Base-by-base conservation (phyloP, 2,329 filamentous ascomycete species). In the Orbilia oligospora region DNA sequence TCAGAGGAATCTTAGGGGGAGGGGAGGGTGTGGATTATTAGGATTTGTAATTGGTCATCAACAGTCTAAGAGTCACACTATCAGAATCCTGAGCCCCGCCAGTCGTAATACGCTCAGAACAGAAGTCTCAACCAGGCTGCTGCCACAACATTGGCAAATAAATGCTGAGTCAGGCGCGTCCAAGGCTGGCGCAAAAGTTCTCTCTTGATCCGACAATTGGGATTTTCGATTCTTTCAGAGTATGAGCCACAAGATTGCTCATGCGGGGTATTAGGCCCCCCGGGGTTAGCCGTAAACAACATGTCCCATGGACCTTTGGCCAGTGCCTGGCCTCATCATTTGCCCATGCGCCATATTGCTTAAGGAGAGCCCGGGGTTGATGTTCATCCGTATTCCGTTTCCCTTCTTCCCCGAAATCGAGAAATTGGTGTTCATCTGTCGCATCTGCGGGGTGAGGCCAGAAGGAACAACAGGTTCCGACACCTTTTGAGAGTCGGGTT, bases 321-420 rank as follows among this genome's bases (percentile, higher is more conserved):
- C 66, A 41, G 55, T 76, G 65, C 66, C 41, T 51, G 72, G 66
- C 55, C 72, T 61, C 30, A 71, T 69, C 8, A 51, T 56, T 55
- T 76, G 72, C 20, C 72, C 72, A 16, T 70, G 71, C 18, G 71
- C n/a, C 33, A 36, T 66, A 46, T 46, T 18, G 18, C 18, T 8
- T 9, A 46, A 18, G 6, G 71, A n/a, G 36, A 76, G 65, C 24
- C 66, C 58, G 16, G 72, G 72, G 14, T 76, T 76, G 12, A 76
- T 51, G 22, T 46, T 76, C 72, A 76, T 76, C 16, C 72, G 65
- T 24, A 76, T 51, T 16, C 72, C 72, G 36, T 76, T 76, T 6
- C 72, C 72, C 41, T 71, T 76, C 72, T 76, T 76, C n/a, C 72
- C 66, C 24, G 72, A 76, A n/a, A 76, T 41, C 36, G 72, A 70